These are phyloP conservation scores for Vitis hybrid DNA, from an alignment of 177 flowering plant genomes.

Conservation along the genomic window DNA sequence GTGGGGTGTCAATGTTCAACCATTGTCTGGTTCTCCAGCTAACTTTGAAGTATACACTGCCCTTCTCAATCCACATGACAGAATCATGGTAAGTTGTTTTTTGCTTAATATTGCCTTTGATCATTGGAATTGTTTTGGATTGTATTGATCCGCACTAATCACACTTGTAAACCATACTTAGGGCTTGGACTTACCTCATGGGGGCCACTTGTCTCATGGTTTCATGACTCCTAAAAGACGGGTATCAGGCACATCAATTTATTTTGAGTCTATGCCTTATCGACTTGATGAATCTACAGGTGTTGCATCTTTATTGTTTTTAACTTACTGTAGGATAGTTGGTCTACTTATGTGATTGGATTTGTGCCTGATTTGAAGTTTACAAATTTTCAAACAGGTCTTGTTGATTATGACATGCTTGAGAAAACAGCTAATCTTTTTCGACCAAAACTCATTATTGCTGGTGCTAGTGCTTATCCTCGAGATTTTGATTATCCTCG, in stretches of 20 bases:
- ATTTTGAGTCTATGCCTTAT: constrained; percentile 95
- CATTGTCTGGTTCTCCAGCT: constrained; percentile 95
- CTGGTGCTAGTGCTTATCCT: constrained; percentile 98
- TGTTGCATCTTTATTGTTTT: constrained; percentile 14
- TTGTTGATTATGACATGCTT: constrained; percentile 94
- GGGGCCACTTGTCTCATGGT: constrained; percentile 97
- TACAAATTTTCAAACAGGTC: constrained; percentile 37
- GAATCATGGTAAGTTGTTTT: constrained; percentile 67
- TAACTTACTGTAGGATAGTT: not conserved
- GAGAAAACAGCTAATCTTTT: constrained; percentile 86
- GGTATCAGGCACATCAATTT: constrained; percentile 88
- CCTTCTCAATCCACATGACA: constrained; percentile 83
- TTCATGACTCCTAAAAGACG: constrained; percentile 92
- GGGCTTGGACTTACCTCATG: constrained; percentile 97
- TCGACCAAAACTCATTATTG: constrained; percentile 89
- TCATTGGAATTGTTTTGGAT: not conserved
- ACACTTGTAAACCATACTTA: constrained; percentile 18
- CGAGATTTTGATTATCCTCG: constrained; percentile 93
- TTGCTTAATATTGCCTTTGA: not conserved
- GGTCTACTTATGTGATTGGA: not conserved
- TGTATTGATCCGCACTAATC: constrained; percentile 3
- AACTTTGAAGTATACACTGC: constrained; percentile 97
- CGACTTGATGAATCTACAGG: constrained; percentile 90
- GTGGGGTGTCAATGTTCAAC: constrained; percentile 99
- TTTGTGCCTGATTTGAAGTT: not conserved